Evolutionary conservation across 1,284 basidiomycete species (phyloP).

Genomic region (Puccinia horiana): DNA sequence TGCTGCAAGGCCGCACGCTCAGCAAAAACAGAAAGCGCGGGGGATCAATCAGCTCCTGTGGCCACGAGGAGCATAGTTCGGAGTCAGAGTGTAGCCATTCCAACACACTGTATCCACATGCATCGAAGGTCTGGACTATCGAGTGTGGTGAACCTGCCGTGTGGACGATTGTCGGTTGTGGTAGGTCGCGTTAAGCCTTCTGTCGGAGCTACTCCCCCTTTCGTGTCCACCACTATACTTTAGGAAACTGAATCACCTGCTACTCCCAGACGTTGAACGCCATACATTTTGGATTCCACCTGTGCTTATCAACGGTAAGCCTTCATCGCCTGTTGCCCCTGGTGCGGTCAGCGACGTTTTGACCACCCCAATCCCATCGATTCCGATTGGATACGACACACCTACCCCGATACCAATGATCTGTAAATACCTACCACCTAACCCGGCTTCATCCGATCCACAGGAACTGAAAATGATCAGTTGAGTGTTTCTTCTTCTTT

Average conservation of each 20-base stretch:
- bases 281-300: slow-evolving; percentile 60
- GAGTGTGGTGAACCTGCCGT: slow-evolving; percentile 72
- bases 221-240: not conserved
- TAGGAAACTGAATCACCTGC: slow-evolving; percentile 47
- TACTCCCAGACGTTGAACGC: slow-evolving; percentile 60
- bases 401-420: slow-evolving; percentile 51
- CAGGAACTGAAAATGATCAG: slow-evolving; percentile 76
- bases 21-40: slow-evolving; percentile 10
- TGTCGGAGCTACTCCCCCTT: too few species aligned
- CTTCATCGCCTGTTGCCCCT: slow-evolving; percentile 25
- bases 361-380: slow-evolving; percentile 60
- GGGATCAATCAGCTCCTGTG: slow-evolving; percentile 29
- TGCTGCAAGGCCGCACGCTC: not conserved
- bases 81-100: slow-evolving; percentile 39
- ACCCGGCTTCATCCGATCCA: slow-evolving; percentile 65
- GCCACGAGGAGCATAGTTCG: slow-evolving; percentile 45
- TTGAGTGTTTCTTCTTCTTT: slow-evolving; percentile 65
- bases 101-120: not conserved
- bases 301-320: slow-evolving; percentile 52
- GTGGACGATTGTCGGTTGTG: slow-evolving; percentile 88
- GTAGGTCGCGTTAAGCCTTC: slow-evolving; percentile 60
- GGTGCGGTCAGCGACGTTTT: slow-evolving; percentile 53
- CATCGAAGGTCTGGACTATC: slow-evolving; percentile 51
- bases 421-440: slow-evolving; percentile 19
- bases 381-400: slow-evolving; percentile 54